Conservation (phyloP, 2,329 filamentous ascomycete species). For the Lasiodiplodia hormozganensis region DNA sequence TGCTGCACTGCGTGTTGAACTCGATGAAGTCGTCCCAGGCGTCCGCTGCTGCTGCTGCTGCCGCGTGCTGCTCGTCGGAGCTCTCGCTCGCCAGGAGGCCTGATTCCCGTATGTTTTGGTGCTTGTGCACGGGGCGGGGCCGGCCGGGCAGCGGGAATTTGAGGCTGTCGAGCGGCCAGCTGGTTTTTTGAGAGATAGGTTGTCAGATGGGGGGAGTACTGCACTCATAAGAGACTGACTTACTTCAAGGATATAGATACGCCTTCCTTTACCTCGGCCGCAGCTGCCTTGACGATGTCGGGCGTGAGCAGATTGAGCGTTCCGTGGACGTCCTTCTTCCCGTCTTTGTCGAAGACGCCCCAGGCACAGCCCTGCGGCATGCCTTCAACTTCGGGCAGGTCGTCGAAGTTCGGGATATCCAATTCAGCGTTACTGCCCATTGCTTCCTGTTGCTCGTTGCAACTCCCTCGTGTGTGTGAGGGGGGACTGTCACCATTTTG, state of each 20-base stretch:
- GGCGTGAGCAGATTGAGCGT: conserved; percentile 62
- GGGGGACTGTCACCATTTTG: too few species aligned
- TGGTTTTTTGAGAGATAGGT: neutral
- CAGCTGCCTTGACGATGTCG: conserved; percentile 51
- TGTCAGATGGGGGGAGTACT: neutral
- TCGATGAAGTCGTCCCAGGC: conserved; percentile 44
- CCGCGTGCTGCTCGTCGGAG: conserved; percentile 16
- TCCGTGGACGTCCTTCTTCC: conserved; percentile 34
- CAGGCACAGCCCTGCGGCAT: conserved; percentile 19
- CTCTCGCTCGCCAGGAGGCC: conserved; percentile 38
- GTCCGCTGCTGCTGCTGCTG: neutral
- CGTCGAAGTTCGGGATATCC: conserved; percentile 33
- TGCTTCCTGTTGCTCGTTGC: too few species aligned
- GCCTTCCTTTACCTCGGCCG: conserved; percentile 55
- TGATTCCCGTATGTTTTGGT: conserved; percentile 31
- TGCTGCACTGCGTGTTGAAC: conserved; percentile 64
- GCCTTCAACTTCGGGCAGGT: neutral
- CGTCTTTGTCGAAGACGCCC: conserved; percentile 30
- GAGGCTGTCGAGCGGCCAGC: conserved; percentile 32
- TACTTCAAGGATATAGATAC: conserved; percentile 63
- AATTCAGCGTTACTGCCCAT: conserved; percentile 30
- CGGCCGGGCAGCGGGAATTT: conserved; percentile 42
- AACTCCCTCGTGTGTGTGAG: too few species aligned
- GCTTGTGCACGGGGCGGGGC: conserved; percentile 44
- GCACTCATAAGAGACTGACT: conserved; percentile 27